A percentile compares a stretch with the other conserved stretches of the same genome.
Evolutionary conservation across 257 asterid species (phyloP).

Genomic region (Solanum pinnatisectum): DNA sequence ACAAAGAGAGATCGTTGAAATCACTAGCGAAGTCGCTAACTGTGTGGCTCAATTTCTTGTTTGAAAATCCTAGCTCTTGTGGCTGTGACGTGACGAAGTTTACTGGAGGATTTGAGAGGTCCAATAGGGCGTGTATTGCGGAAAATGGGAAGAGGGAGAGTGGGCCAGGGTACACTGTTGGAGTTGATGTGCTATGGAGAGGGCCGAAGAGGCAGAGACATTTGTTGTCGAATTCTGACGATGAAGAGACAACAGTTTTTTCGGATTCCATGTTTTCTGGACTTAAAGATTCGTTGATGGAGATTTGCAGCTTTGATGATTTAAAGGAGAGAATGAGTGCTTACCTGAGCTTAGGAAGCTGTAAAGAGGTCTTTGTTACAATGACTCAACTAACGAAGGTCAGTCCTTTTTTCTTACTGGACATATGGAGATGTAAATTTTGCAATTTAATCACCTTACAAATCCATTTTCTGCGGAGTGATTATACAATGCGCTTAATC

Average conservation of each 20-base stretch:
- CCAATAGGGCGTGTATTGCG: conserved; percentile 12
- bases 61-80: conserved; percentile 70
- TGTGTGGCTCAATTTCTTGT: conserved; percentile 85
- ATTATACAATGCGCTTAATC: not conserved
- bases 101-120: conserved; percentile 42
- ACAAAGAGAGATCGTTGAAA: conserved; percentile 58
- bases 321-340: conserved; percentile 80
- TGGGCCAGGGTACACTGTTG: conserved; percentile 37
- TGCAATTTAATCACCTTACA: not conserved
- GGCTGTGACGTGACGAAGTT: conserved; percentile 60
- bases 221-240: conserved; percentile 31
- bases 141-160: conserved; percentile 70
- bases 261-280: conserved; percentile 31
- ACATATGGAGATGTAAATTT: not conserved
- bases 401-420: not conserved
- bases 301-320: conserved; percentile 85
- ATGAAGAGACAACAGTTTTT: conserved; percentile 21
- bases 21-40: conserved; percentile 71
- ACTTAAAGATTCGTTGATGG: conserved; percentile 56
- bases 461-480: not conserved
- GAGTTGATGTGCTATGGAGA: conserved; percentile 73
- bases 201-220: conserved; percentile 84
- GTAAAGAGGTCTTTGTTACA: conserved; percentile 55
- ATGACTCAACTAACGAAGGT: conserved; percentile 90
- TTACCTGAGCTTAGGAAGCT: conserved; percentile 58